Evolutionary conservation across 2,329 filamentous ascomycete genomes (phyloP).

Genomic region (Verticillium isaacii): DNA sequence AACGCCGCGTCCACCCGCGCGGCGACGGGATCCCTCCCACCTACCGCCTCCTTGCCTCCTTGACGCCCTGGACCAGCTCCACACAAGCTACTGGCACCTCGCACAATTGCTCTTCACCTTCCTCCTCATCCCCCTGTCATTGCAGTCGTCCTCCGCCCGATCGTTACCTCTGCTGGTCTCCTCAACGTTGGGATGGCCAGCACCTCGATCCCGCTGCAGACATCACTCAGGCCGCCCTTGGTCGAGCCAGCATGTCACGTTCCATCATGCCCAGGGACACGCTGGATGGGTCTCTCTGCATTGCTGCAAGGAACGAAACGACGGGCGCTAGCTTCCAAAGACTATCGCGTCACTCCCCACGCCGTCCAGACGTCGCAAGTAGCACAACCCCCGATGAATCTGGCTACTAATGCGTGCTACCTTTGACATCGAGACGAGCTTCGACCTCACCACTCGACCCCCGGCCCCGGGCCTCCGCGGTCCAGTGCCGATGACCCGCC

Average conservation of each 20-base stretch:
- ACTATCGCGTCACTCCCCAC: not conserved
- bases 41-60: not conserved
- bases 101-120: not conserved
- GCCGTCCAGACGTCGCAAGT: not conserved
- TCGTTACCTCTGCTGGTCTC: too few relatives aligned
- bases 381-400: not conserved
- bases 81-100: not conserved
- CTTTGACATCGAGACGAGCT: not conserved
- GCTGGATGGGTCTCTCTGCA: not conserved
- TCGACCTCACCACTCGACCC: not conserved
- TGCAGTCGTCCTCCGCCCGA: not conserved
- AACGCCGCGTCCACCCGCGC: conserved; percentile 27
- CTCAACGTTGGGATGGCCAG: too few relatives aligned
- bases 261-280: not conserved
- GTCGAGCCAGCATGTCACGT: not conserved
- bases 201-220: too few relatives aligned
- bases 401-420: not conserved
- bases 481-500: not conserved
- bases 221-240: too few relatives aligned
- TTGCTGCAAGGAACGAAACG: not conserved
- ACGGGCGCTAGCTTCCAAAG: not conserved
- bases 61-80: not conserved
- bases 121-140: not conserved
- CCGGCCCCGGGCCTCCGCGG: not conserved
- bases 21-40: conserved; percentile 2